Evolutionary conservation across 257 asterid species (phyloP), one percentile per base, ranked within the genome.

Genomic region (Capsicum rhomboideum): DNA sequence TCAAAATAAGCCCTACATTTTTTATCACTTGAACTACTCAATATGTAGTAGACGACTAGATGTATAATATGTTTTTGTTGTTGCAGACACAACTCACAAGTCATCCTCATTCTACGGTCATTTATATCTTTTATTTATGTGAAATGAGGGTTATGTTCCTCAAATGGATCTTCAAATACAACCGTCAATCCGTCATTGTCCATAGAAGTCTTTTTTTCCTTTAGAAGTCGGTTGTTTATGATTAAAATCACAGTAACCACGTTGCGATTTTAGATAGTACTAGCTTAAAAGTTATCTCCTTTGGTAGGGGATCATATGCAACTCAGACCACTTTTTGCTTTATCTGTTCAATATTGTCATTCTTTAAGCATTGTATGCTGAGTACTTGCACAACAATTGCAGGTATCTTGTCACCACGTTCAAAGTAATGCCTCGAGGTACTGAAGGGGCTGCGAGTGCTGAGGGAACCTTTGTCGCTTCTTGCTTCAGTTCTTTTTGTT

Each of bases 391-490:
- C 85, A 83, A 79, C 23, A 50, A 46, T 72, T 86, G 82, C 88
- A 96, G 98, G 71, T 96, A 96, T 83, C 91, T 94, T 52, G 95
- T 93, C 85, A 96, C 99, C n/a, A 90, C 98, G 8, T 95, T 96
- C 88, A 96, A 94, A 92, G 91, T 90, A 83, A 98, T 96, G 40
- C 98, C 99, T 2, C 86, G 97, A 88, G 98, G 99, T 80, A 93
- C 99, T 6, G 99, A 96, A 92, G 99, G 99, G 83, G 99, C 99
- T 14, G 92, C 94, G 79, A 96, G 98, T 85, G 82, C 91, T 69
- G 99, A 96, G 89, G 99, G 99, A 86, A 94, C 99, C 83, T 64
- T 93, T 17, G 94, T 97, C 53, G 82, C 83, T 96, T 79, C 75
- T 92, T 31, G 98, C 98, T 81, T 94, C 99, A 12, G 52, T 91